Conservation (phyloP, 1,284 basidiomycete species). For the Fomitopsis palustris region DNA sequence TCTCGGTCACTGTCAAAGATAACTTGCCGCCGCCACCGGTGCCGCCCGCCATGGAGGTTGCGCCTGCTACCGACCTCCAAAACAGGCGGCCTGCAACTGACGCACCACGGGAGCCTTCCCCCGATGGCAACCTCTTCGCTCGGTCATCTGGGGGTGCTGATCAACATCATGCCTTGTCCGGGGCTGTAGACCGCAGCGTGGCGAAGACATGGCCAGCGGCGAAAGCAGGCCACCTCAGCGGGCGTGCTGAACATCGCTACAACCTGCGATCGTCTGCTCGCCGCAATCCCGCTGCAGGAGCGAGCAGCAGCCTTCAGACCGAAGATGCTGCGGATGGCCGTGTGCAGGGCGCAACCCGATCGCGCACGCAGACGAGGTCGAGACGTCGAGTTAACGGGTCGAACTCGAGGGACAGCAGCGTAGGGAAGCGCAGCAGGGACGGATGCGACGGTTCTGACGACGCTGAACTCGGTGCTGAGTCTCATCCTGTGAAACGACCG, state of each 20-base stretch:
- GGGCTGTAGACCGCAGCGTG: too few relatives aligned
- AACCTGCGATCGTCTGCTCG: neutral
- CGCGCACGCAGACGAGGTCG: neutral
- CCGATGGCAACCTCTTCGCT: neutral
- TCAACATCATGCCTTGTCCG: neutral
- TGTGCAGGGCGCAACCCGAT: too few relatives aligned
- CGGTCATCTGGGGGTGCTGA: neutral
- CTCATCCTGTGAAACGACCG: neutral
- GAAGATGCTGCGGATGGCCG: too few relatives aligned
- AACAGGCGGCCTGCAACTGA: too few relatives aligned
- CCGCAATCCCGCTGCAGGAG: too few relatives aligned
- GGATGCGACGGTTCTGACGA: neutral
- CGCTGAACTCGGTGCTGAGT: neutral
- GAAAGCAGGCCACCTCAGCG: neutral
- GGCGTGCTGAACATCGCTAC: neutral
- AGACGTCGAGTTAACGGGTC: neutral
- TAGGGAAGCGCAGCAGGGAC: neutral
- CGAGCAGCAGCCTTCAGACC: too few relatives aligned
- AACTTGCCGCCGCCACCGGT: too few relatives aligned
- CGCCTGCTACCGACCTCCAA: too few relatives aligned
- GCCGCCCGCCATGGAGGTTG: too few relatives aligned
- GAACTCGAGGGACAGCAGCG: neutral
- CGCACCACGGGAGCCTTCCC: too few relatives aligned
- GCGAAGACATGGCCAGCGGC: neutral
- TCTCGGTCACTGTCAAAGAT: too few relatives aligned